phyloP scores from a whole-genome alignment of 1,284 basidiomycete genomes.

The Kwoniella shivajii region DNA sequence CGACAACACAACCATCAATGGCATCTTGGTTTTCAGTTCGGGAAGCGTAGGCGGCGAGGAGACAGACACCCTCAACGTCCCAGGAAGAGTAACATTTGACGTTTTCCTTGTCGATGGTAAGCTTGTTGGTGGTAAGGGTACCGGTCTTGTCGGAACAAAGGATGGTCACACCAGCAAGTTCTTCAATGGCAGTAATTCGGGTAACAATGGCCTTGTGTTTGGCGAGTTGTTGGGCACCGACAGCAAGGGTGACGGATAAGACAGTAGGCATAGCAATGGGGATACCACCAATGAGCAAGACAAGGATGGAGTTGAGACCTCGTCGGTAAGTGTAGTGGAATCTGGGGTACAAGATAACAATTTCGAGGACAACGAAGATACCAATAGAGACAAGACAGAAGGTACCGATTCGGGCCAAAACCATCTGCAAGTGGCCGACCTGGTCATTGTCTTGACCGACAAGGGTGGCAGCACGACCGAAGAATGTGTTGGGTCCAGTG shows the following conservation, averaged over 20 bases:
- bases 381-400: slow-evolving; percentile 94
- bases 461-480: slow-evolving; percentile 91
- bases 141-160: slow-evolving; percentile 97
- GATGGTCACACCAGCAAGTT: slow-evolving; percentile 94
- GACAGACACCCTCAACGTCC: slow-evolving; percentile 85
- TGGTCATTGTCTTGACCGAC: slow-evolving; percentile 95
- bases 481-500: slow-evolving; percentile 93
- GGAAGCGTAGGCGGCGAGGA: slow-evolving; percentile 91
- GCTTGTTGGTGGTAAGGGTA: slow-evolving; percentile 97
- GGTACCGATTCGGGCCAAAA: slow-evolving; percentile 91
- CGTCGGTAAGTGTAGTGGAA: slow-evolving; percentile 88
- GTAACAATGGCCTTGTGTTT: slow-evolving; percentile 99
- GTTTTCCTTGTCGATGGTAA: slow-evolving; percentile 92
- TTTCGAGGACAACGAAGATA: slow-evolving; percentile 88
- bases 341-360: slow-evolving; percentile 81
- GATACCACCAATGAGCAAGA: slow-evolving; percentile 97
- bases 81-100: slow-evolving; percentile 90
- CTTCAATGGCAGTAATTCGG: slow-evolving; percentile 96
- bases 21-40: slow-evolving; percentile 99
- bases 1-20: slow-evolving; percentile 86
- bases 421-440: slow-evolving; percentile 96
- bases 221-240: slow-evolving; percentile 95
- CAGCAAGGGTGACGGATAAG: slow-evolving; percentile 92
- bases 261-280: slow-evolving; percentile 99
- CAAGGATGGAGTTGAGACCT: slow-evolving; percentile 93